These are phyloP conservation scores for Cryphonectria radicalis DNA, from an alignment of 2,329 filamentous ascomycete species.

Conservation along the genomic window DNA sequence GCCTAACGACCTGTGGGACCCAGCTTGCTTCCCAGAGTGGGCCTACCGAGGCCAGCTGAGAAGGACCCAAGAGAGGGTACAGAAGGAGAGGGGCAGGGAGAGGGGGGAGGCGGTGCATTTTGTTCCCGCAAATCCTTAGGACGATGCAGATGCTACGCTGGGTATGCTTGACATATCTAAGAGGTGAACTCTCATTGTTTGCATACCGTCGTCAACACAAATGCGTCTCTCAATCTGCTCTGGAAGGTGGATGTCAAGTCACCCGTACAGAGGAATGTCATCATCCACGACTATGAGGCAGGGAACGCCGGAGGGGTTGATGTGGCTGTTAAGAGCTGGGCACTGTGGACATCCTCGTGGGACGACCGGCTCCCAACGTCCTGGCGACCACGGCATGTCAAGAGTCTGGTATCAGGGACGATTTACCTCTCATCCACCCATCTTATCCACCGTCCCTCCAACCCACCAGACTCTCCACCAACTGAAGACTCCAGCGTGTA, in stretches of 20 bases:
- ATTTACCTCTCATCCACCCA: neutral
- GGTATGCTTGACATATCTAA: neutral
- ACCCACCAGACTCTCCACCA: no score
- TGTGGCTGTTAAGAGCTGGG: neutral
- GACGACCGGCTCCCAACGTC: neutral
- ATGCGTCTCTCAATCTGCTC: neutral
- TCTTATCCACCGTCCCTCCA: no score
- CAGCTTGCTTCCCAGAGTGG: slow-evolving; percentile 57
- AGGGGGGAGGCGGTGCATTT: slow-evolving; percentile 56
- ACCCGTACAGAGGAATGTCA: neutral
- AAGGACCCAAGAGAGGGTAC: slow-evolving; percentile 51
- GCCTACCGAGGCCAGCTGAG: slow-evolving; percentile 57
- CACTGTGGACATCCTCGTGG: neutral
- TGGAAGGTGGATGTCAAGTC: neutral
- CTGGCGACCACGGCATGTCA: neutral
- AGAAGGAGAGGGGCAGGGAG: slow-evolving; percentile 50
- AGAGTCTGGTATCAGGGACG: neutral
- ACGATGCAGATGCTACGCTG: neutral
- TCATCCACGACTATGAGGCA: neutral
- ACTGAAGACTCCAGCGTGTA: neutral
- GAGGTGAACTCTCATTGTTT: neutral
- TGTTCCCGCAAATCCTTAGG: slow-evolving; percentile 42
- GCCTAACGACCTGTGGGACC: slow-evolving; percentile 60
- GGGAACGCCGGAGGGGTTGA: neutral
- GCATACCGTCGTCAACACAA: neutral